Conservation (phyloP, 108 stramenopile genomes). For the Cyclotella baltica region DNA sequence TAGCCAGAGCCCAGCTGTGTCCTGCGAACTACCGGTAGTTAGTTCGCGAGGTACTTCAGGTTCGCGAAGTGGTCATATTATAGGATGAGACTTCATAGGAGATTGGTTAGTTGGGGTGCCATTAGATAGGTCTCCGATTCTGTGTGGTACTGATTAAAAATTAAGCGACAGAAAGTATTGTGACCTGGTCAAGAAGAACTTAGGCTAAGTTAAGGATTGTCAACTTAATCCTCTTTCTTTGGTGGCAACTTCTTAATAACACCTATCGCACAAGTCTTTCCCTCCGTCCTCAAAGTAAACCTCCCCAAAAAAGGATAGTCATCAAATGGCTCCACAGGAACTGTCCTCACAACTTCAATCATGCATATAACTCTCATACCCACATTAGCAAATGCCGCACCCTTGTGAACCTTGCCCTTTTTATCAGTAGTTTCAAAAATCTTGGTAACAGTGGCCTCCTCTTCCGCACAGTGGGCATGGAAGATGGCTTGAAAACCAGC, state of each 20-base stretch:
- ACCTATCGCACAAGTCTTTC: constrained; percentile 99
- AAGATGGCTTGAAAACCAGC: constrained; percentile 97
- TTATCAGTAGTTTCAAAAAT: constrained; percentile 91
- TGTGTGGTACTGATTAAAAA: too few relatives aligned
- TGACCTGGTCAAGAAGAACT: too few relatives aligned
- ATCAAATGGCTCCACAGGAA: constrained; percentile 92
- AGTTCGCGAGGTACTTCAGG: too few relatives aligned
- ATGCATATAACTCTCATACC: constrained; percentile 84
- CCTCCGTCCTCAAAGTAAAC: constrained; percentile 98
- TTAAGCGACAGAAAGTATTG: too few relatives aligned
- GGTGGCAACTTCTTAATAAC: constrained; percentile 95
- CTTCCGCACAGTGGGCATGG: constrained; percentile 96
- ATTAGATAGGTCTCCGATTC: too few relatives aligned
- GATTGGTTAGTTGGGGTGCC: too few relatives aligned
- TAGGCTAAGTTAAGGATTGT: too few relatives aligned
- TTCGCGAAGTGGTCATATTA: too few relatives aligned
- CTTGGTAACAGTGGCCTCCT: constrained; percentile 90
- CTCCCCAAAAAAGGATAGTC: constrained; percentile 94
- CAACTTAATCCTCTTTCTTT: constrained; percentile 61
- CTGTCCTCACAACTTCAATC: constrained; percentile 79
- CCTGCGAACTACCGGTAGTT: too few relatives aligned
- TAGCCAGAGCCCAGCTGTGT: too few relatives aligned
- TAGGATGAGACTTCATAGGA: too few relatives aligned
- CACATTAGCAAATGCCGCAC: constrained; percentile 83
- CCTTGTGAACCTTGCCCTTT: constrained; percentile 81